Conservation (phyloP, 306 rosid species). For the Acmispon strigosus region DNA sequence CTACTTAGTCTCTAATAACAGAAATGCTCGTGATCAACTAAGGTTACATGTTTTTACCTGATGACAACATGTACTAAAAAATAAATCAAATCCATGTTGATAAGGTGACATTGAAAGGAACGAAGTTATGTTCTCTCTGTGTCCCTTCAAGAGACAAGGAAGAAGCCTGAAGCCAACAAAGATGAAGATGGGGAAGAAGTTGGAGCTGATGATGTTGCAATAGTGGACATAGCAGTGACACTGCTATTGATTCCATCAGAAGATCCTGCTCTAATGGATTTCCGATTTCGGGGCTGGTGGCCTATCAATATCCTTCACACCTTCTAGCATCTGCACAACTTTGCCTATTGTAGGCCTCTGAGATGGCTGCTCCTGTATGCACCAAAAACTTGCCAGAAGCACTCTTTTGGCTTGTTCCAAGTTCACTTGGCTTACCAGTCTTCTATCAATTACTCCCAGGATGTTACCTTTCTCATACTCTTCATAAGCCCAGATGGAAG, state of each 20-base stretch:
- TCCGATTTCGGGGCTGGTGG: slow-evolving; percentile 56
- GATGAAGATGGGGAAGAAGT: slow-evolving; percentile 42
- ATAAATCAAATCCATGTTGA: too few relatives aligned
- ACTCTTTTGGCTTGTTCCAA: slow-evolving; percentile 57
- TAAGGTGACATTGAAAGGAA: not conserved
- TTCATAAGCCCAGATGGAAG: slow-evolving; percentile 64
- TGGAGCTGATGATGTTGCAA: slow-evolving; percentile 30
- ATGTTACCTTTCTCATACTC: slow-evolving; percentile 67
- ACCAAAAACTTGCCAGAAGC: slow-evolving; percentile 67
- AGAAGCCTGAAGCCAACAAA: slow-evolving; percentile 16
- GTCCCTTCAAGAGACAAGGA: slow-evolving; percentile 20
- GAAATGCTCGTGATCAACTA: too few relatives aligned
- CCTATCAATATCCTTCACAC: slow-evolving; percentile 51
- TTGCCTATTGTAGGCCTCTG: slow-evolving; percentile 70
- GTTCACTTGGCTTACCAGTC: slow-evolving; percentile 38
- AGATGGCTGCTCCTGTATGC: slow-evolving; percentile 79
- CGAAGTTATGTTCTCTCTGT: slow-evolving; percentile 29
- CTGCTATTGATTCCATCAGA: slow-evolving; percentile 28
- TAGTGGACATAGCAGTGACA: slow-evolving; percentile 27
- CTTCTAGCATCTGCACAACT: slow-evolving; percentile 83
- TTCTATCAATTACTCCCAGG: slow-evolving; percentile 51
- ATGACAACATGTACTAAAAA: too few relatives aligned
- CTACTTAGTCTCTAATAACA: too few relatives aligned
- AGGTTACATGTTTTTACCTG: too few relatives aligned
- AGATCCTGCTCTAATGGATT: slow-evolving; percentile 27